Evolutionary conservation across 306 rosid species (phyloP).

Genomic region (Psophocarpus tetragonolobus): DNA sequence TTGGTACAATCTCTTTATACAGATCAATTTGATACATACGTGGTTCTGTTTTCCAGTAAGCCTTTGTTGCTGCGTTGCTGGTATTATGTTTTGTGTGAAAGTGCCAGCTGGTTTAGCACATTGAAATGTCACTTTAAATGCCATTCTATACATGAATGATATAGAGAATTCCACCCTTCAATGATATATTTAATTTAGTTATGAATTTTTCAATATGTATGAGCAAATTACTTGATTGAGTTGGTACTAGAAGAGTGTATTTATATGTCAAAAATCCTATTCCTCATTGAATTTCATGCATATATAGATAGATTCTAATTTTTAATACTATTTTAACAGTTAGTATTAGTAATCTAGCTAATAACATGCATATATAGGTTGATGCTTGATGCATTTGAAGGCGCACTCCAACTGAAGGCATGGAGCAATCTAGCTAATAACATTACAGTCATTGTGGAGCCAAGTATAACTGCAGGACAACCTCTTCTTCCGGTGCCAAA

Average conservation of each 20-base stretch:
- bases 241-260: neutral
- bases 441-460: slow-evolving; percentile 40
- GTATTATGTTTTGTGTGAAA: neutral
- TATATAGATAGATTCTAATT: neutral
- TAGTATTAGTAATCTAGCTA: no score
- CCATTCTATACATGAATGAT: neutral
- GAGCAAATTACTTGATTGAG: neutral
- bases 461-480: slow-evolving; percentile 40
- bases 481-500: slow-evolving; percentile 49
- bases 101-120: neutral
- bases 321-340: neutral
- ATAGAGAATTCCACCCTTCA: neutral
- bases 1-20: neutral
- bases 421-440: slow-evolving; percentile 50
- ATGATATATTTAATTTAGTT: neutral
- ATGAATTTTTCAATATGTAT: neutral
- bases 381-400: slow-evolving; percentile 8
- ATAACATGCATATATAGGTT: no score
- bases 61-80: neutral
- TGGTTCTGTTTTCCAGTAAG: neutral
- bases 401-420: slow-evolving; percentile 46
- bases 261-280: neutral
- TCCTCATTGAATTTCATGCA: neutral
- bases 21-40: neutral
- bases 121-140: neutral